Evolutionary conservation across 2,329 filamentous ascomycete species (phyloP), one percentile per base, ranked within the genome.

Genomic region (Colletotrichum sp.): DNA sequence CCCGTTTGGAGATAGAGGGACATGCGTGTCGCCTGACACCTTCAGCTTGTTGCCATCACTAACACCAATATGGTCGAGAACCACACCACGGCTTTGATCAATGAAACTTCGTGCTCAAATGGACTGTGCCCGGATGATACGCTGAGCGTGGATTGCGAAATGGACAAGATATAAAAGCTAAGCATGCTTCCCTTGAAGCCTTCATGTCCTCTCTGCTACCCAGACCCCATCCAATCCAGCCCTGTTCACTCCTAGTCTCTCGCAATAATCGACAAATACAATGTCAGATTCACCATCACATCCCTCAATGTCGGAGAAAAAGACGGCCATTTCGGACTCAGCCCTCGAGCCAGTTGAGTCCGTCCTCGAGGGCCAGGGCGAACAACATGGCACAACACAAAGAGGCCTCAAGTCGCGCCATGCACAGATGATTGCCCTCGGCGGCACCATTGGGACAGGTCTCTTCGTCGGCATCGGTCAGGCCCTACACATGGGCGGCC

Each of bases 391-490:
- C 44, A 21, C 44, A 52, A 52, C 44, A 6, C n/a, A 52, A n/a
- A 52, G 44, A 52, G 60, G 68, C 18, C 44, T 88, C 80, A 87
- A 87, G 79, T 84, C 85, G 24, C 83, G 86, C 68, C 86, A 88
- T 80, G 82, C 87, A 74, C 86, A 88, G 80, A 87, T 87, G 85
- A 86, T 87, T 76, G 86, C 86, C 71, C 86, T 88, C 26, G 86
- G 86, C 75, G 87, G 87, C 52, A 86, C 86, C 24, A 89, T 89
- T 66, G 88, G 86, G 77, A 86, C 86, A 78, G 85, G 84, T 81
- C 85, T 87, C 78, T 87, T 89, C 79, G 85, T 89, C 72, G 32
- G 60, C 7, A 21, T 32, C 8, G 60, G 16, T 2, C 60, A 64
- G 60, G 60, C 30, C 24, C 60, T 64, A 8, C 60, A 32, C 12